Conservation (phyloP, 2,329 filamentous ascomycete species). For the Paecilomyces sp. region DNA sequence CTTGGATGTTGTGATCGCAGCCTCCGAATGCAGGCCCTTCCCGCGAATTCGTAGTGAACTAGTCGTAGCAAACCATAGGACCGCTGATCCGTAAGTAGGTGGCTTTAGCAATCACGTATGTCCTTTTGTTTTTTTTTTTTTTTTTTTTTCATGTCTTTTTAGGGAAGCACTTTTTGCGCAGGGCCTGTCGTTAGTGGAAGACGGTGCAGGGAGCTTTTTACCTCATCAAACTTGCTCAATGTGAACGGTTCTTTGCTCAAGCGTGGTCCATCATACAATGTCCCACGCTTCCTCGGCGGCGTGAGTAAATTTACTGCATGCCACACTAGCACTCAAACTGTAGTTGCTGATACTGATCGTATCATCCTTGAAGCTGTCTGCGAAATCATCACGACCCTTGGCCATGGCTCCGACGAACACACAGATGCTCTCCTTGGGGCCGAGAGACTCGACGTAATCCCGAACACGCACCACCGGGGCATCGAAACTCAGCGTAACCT, state of each 20-base stretch:
- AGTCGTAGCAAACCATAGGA: slow-evolving; percentile 1
- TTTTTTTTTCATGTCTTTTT: background rate
- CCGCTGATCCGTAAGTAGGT: background rate
- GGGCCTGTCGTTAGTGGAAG: slow-evolving; percentile 9
- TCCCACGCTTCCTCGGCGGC: slow-evolving; percentile 95
- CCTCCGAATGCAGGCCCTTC: slow-evolving; percentile 24
- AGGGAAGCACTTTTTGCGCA: background rate
- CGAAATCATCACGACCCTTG: slow-evolving; percentile 92
- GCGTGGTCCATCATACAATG: slow-evolving; percentile 59
- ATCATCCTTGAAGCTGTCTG: slow-evolving; percentile 89
- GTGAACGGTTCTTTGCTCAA: slow-evolving; percentile 7
- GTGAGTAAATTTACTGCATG: slow-evolving; percentile 99
- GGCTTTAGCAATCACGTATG: background rate
- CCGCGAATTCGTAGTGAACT: slow-evolving; percentile 12
- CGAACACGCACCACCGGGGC: slow-evolving; percentile 77
- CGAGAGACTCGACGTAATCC: slow-evolving; percentile 78
- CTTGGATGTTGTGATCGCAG: slow-evolving; percentile 68
- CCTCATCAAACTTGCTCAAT: slow-evolving; percentile 9
- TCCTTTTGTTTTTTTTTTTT: background rate
- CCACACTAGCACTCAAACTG: slow-evolving; percentile 92
- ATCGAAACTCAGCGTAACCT: slow-evolving; percentile 94
- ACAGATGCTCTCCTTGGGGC: slow-evolving; percentile 83
- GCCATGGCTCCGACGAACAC: slow-evolving; percentile 99
- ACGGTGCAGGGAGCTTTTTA: slow-evolving; percentile 20
- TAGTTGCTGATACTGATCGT: slow-evolving; percentile 98